Evolutionary conservation across 768 basidiomycete species (phyloP).

Genomic region (Boletus bicolor): DNA sequence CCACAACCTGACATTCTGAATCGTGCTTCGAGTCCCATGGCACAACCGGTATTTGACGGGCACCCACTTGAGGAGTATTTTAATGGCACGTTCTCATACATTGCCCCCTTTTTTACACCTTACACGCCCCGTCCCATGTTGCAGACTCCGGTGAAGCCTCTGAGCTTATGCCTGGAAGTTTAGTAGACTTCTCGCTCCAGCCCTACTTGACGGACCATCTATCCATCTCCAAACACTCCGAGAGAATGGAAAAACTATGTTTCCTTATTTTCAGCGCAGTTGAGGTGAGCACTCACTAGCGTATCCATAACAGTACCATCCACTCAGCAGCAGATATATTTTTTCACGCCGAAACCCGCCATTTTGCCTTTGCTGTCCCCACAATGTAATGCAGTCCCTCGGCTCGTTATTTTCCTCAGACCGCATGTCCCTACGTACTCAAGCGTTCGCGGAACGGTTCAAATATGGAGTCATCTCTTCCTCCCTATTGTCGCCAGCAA

Average conservation of each 20-base stretch:
- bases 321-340: slow-evolving; percentile 8
- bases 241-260: slow-evolving; percentile 29
- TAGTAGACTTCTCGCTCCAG: slow-evolving; percentile 32
- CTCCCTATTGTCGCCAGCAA: slow-evolving; percentile 60
- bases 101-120: neutral
- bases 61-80: slow-evolving; percentile 75
- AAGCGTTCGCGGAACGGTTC: slow-evolving; percentile 71
- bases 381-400: slow-evolving; percentile 33
- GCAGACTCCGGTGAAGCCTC: slow-evolving; percentile 59
- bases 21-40: slow-evolving; percentile 43
- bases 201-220: slow-evolving; percentile 11
- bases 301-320: slow-evolving; percentile 12
- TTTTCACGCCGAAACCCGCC: neutral
- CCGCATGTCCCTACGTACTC: slow-evolving; percentile 35
- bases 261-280: slow-evolving; percentile 18
- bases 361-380: slow-evolving; percentile 7
- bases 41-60: slow-evolving; percentile 73
- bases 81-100: slow-evolving; percentile 41
- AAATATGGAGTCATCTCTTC: slow-evolving; percentile 84
- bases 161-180: slow-evolving; percentile 56
- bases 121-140: slow-evolving; percentile 14
- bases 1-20: neutral
- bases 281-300: slow-evolving; percentile 37
- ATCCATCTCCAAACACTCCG: slow-evolving; percentile 17
- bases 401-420: slow-evolving; percentile 36